Base-by-base conservation (phyloP, 768 basidiomycete species). In the Termitomyces sp. region DNA sequence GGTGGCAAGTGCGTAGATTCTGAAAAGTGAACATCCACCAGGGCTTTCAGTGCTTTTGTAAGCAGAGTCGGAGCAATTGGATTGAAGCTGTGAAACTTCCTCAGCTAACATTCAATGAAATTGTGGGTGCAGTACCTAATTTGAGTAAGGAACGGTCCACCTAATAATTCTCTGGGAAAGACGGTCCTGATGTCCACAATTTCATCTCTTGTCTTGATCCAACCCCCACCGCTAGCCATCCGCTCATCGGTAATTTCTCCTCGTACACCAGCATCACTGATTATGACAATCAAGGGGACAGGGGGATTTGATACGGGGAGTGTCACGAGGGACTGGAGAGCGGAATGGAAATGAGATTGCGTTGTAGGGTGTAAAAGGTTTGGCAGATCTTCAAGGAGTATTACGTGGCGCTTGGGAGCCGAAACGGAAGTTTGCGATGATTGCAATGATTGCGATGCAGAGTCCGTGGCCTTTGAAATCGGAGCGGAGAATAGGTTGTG, bases 301-400 rank as follows among this genome's bases (percentile, higher is more conserved):
- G 80, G 70, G 13, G 69, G 73, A 40, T 66, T 61, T 0, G 74
- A 57, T 2, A 72, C 61, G 1, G 72, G 58, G 9, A 74, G 69
- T 12, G 69, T 64, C 10, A 86, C 80, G 46, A 93, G 78, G 1
- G 80, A 68, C 50, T 84, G 72, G 1, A 97, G 68, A 6, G 86
- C 77, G 0, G 81, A 76, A 66, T 94, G 93, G 69, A 96, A 95
- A 9, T 81, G 80, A 14, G 74, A 71, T 65, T 85, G 87, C 0
- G 87, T 91, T 24, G 78, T 73, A 6, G 75, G 70, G 71, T 94
- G 92, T 5, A 92, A 75, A 55, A 98, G 83, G 67, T 98, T 98
- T 0, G 96, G 97, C 1, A 99, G 80, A 57, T 95, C 90, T 71
- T 95, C 92, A 8, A 97, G 75, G 4, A 98, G 83, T 53, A 98